Base-by-base conservation (phyloP, 768 basidiomycete species). In the Thelephora aurantiotincta region DNA sequence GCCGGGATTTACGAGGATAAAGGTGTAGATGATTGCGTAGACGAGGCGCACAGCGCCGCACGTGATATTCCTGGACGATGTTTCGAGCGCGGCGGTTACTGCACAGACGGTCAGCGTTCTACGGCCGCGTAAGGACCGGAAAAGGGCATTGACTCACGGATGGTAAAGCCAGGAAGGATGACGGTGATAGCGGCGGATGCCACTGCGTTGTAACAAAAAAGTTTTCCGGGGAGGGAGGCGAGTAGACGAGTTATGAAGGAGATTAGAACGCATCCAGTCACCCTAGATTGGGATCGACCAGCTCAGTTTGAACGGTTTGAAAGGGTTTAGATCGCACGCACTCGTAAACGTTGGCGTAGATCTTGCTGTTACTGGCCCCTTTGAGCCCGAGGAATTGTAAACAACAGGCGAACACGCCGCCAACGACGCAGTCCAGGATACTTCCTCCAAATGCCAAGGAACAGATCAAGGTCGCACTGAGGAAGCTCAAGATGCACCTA, bases 321-420 rank as follows among this genome's bases (percentile, higher is more conserved):
- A 13, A 13, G 6, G 12, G n/a, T 22, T 1, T 44, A 18, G 13
- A 34, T 41, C 30, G 5, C 19, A 69, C 88, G 62, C 60, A 92
- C 91, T 94, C 91, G 57, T 92, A 94, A 49, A 93, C 88, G 57
- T 90, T 93, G n/a, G 89, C 88, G 63, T 91, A 93, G 66, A 88
- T 82, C 1, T 85, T 74, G 55, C 83, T 91, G 64, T 85, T 89
- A 54, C 80, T 75, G 3, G 90, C 89, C 7, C 85, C 78, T 57
- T 80, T 82, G 43, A 91, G 66, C 34, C 88, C 86, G 38, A 92
- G 69, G 60, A 82, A 88, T 56, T 87, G 83, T 44, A 93, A 66
- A 44, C 79, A 60, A 49, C 74, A 74, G 9, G 80, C 80, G 47
- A 78, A 83, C 0, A 68, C 59, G 11, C 84, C 85, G 49, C 82